phyloP scores from a whole-genome alignment of 2,329 filamentous ascomycete species.

The Salinomyces thailandicus region DNA sequence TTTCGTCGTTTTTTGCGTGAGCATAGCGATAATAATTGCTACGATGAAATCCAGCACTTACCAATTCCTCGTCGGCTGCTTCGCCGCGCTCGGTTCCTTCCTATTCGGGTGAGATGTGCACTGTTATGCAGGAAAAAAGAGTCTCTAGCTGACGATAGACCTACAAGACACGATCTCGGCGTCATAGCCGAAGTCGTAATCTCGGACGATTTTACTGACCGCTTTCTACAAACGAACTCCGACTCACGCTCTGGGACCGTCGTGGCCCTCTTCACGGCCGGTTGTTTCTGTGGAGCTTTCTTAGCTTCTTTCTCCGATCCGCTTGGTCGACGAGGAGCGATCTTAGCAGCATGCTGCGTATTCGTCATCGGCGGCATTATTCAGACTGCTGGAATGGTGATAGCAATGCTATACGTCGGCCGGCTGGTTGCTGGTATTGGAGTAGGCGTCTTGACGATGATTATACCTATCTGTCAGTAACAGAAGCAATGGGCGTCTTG shows the following conservation, averaged over 20 bases:
- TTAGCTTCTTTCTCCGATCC: constrained; percentile 56
- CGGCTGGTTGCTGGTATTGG: constrained; percentile 16
- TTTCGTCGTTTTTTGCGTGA: too few species aligned
- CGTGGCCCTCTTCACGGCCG: constrained; percentile 15
- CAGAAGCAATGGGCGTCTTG: too few species aligned
- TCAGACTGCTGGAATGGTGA: constrained; percentile 14
- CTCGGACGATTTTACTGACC: constrained; percentile 12
- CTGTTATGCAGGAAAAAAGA: neutral
- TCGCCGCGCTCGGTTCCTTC: constrained; percentile 26
- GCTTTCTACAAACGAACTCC: constrained; percentile 11
- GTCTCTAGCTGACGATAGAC: constrained; percentile 35
- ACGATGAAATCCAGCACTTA: constrained; percentile 15
- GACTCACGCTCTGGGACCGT: constrained; percentile 14
- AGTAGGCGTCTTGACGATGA: constrained; percentile 43
- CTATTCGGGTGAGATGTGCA: constrained; percentile 4
- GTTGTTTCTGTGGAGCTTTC: constrained; percentile 16
- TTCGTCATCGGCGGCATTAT: constrained; percentile 18
- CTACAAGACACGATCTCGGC: constrained; percentile 24
- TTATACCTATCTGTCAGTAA: constrained; percentile 53
- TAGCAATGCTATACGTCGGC: constrained; percentile 16
- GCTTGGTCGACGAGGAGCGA: constrained; percentile 59
- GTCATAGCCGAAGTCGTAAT: constrained; percentile 19
- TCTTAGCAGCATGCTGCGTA: constrained; percentile 51
- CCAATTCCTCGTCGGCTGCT: constrained; percentile 28
- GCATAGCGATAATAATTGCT: too few species aligned